A percentile compares a stretch with the other conserved stretches of the same genome.
These are phyloP conservation scores for Phytophthora ramorum DNA, from an alignment of 352 stramenopile species.

Conservation along the genomic window DNA sequence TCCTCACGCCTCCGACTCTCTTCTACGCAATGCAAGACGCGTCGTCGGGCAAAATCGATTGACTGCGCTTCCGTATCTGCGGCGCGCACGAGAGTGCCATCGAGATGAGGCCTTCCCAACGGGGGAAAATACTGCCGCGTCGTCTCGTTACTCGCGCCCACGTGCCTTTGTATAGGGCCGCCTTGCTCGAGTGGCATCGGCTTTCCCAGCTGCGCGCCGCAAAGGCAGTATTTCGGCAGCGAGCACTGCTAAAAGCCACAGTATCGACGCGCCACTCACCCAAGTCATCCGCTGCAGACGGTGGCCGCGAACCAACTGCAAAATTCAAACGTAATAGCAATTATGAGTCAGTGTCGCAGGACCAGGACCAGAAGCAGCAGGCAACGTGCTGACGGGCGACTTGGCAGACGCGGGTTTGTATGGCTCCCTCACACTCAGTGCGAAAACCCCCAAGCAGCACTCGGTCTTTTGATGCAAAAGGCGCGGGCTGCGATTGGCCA, in stretches of 20 bases:
- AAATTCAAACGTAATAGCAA: background rate
- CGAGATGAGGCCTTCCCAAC: slow-evolving; percentile 20
- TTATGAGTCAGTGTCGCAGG: slow-evolving; percentile 18
- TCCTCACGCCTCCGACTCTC: slow-evolving; percentile 31
- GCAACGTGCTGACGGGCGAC: slow-evolving; percentile 16
- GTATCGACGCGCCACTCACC: slow-evolving; percentile 9
- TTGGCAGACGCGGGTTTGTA: slow-evolving; percentile 9
- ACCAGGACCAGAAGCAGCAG: slow-evolving; percentile 39
- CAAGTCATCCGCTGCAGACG: slow-evolving; percentile 10
- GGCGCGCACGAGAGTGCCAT: background rate
- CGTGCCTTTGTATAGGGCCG: slow-evolving; percentile 38
- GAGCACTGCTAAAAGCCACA: background rate
- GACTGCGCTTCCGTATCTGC: background rate
- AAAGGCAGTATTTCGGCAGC: slow-evolving; percentile 21
- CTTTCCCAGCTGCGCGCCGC: slow-evolving; percentile 36
- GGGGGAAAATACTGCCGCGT: slow-evolving; percentile 32
- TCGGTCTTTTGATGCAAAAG: slow-evolving; percentile 9
- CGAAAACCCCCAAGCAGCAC: slow-evolving; percentile 15
- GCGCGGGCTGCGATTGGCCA: slow-evolving; percentile 9
- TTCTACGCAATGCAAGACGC: slow-evolving; percentile 20
- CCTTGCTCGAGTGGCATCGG: slow-evolving; percentile 28
- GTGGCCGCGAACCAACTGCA: slow-evolving; percentile 19
- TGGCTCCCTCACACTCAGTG: background rate
- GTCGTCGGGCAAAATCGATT: slow-evolving; percentile 2
- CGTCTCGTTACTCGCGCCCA: slow-evolving; percentile 39